Conservation (phyloP, 2,329 filamentous ascomycete genomes). For the Ophiognomonia clavigignenti-juglandacearum region DNA sequence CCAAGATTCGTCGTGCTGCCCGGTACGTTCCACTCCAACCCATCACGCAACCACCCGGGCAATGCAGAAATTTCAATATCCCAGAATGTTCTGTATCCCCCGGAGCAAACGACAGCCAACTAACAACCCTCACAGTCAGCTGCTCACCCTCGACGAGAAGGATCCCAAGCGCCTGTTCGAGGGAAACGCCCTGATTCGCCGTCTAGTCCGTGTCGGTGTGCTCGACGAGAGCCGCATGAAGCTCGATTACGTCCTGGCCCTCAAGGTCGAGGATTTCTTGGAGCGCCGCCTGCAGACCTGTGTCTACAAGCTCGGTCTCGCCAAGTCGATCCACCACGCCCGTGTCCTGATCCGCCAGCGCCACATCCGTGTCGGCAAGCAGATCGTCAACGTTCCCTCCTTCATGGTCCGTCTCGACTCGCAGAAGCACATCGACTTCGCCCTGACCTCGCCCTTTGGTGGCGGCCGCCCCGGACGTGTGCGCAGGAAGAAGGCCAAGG, state of each 20-base stretch:
- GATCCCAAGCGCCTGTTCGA: conserved; percentile 99
- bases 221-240: conserved; percentile 99
- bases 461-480: conserved; percentile 96
- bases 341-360: conserved; percentile 99
- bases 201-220: conserved; percentile 99
- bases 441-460: conserved; percentile 94
- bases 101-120: conserved; percentile 8
- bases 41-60: background rate
- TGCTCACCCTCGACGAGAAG: conserved; percentile 99
- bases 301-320: conserved; percentile 99
- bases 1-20: conserved; percentile 99
- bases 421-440: conserved; percentile 99
- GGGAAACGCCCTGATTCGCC: conserved; percentile 99
- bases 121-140: conserved; percentile 65
- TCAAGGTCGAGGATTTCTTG: conserved; percentile 99
- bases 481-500: conserved; percentile 99
- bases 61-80: background rate
- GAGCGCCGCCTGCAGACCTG: conserved; percentile 99
- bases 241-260: conserved; percentile 99
- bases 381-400: conserved; percentile 99
- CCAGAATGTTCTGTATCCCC: background rate
- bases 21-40: conserved; percentile 59
- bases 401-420: conserved; percentile 99
- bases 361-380: conserved; percentile 99
- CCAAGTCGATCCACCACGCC: conserved; percentile 99